These are phyloP conservation scores for Aspergillus sclerotialis DNA, from an alignment of 2,329 filamentous ascomycete species.

Conservation along the genomic window DNA sequence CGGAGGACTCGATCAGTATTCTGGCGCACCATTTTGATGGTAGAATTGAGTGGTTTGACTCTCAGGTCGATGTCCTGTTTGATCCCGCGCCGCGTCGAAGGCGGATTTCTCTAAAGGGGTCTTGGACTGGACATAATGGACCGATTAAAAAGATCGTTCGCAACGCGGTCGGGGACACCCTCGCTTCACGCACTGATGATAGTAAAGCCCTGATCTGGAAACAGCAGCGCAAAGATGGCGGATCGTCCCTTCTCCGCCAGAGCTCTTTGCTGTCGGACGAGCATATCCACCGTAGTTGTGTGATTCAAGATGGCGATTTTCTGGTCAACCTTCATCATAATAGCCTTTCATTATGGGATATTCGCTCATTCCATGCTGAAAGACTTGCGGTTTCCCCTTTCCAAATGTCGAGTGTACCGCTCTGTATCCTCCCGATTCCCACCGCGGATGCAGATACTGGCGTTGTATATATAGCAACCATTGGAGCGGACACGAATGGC, in stretches of 20 bases:
- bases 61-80: constrained; percentile 70
- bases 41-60: constrained; percentile 72
- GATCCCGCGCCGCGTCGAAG: constrained; percentile 58
- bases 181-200: constrained; percentile 71
- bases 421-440: constrained; percentile 71
- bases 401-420: constrained; percentile 58
- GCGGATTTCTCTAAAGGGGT: constrained; percentile 56
- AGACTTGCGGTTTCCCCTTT: constrained; percentile 56
- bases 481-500: constrained; percentile 70
- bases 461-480: constrained; percentile 66
- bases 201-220: constrained; percentile 81
- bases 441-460: constrained; percentile 51
- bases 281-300: constrained; percentile 72
- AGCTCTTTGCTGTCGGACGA: constrained; percentile 61
- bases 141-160: constrained; percentile 80
- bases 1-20: constrained; percentile 60
- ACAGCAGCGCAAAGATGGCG: constrained; percentile 49
- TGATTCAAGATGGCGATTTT: constrained; percentile 70
- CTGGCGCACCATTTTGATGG: constrained; percentile 82
- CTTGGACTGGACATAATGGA: constrained; percentile 78
- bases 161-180: constrained; percentile 70
- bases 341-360: constrained; percentile 72
- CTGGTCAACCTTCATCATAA: constrained; percentile 71
- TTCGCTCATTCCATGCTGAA: constrained; percentile 52
- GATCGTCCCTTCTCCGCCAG: constrained; percentile 56